Percentiles rank a stretch among this genome's conserved stretches.
Conservation (phyloP, 1,284 basidiomycete species). For the Taiwanofungus camphoratus region DNA sequence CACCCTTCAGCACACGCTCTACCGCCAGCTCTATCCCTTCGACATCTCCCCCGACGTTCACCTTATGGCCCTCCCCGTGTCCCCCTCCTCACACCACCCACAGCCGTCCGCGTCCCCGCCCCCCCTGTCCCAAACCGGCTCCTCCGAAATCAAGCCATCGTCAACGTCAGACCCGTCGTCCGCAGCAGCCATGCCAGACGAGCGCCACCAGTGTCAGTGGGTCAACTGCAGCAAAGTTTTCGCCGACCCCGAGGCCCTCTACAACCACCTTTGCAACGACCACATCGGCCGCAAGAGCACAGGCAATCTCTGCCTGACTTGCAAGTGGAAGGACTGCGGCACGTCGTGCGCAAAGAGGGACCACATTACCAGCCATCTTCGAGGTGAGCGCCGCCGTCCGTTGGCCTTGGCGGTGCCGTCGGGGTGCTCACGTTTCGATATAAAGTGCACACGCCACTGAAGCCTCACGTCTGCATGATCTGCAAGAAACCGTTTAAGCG, state of each 20-base stretch:
- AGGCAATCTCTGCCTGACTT: constrained; percentile 90
- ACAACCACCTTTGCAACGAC: constrained; percentile 88
- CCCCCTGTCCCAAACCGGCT: constrained; percentile 13
- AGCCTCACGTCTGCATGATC: constrained; percentile 91
- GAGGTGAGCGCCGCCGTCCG: constrained; percentile 62
- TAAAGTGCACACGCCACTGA: constrained; percentile 95
- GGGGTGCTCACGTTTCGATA: constrained; percentile 1
- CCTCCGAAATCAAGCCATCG: constrained; percentile 8
- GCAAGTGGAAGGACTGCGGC: constrained; percentile 89
- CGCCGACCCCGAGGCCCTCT: constrained; percentile 72
- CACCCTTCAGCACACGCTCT: constrained; percentile 27
- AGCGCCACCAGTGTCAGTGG: constrained; percentile 55
- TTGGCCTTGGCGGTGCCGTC: no score
- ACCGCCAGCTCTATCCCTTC: constrained; percentile 24
- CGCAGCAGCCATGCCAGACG: constrained; percentile 8
- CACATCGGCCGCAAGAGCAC: constrained; percentile 96
- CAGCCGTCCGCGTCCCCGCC: constrained; percentile 15
- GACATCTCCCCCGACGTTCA: constrained; percentile 12
- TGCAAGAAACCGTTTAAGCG: constrained; percentile 98
- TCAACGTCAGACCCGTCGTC: constrained; percentile 7
- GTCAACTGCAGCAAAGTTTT: constrained; percentile 52
- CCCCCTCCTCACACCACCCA: no score
- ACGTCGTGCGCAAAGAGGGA: constrained; percentile 93
- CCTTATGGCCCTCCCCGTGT: constrained; percentile 5
- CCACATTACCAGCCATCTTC: constrained; percentile 90